These are phyloP conservation scores for Flaveria ramosissima DNA, from an alignment of 129 eudicot species.

Conservation along the genomic window DNA sequence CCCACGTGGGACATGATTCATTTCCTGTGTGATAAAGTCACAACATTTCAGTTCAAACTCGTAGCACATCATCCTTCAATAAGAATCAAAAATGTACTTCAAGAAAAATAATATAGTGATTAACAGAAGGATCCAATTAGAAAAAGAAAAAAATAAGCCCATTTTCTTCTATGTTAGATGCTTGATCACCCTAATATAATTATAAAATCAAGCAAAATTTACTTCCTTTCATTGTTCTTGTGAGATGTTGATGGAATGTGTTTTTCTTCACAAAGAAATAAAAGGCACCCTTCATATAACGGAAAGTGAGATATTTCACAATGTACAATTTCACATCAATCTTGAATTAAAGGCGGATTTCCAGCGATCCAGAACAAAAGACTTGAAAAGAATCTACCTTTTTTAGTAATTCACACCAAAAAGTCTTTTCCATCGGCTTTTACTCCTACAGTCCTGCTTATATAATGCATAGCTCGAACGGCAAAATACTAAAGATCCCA, in stretches of 20 bases:
- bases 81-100: conserved; percentile 6
- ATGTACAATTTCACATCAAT: conserved; percentile 20
- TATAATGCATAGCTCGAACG: conserved; percentile 25
- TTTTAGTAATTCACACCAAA: background rate
- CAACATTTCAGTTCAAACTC: conserved; percentile 38
- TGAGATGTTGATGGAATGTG: conserved; percentile 9
- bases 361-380: conserved; percentile 34
- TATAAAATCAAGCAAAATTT: conserved; percentile 7
- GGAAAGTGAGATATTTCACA: conserved; percentile 28
- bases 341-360: conserved; percentile 21
- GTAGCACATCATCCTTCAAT: conserved; percentile 28
- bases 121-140: background rate
- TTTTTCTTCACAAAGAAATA: conserved; percentile 19
- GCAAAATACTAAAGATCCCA: conserved; percentile 6
- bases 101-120: background rate
- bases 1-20: conserved; percentile 38
- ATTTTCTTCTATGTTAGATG: background rate
- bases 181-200: conserved; percentile 3
- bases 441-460: conserved; percentile 16
- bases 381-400: conserved; percentile 41
- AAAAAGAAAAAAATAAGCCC: background rate
- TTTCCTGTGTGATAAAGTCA: conserved; percentile 31
- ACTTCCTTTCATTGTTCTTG: background rate
- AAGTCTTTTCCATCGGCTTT: conserved; percentile 30
- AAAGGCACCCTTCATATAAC: conserved; percentile 24